Percentiles rank a stretch among this genome's conserved stretches.
Conservation (phyloP, 352 stramenopile species). For the Phytophthora sojae region DNA sequence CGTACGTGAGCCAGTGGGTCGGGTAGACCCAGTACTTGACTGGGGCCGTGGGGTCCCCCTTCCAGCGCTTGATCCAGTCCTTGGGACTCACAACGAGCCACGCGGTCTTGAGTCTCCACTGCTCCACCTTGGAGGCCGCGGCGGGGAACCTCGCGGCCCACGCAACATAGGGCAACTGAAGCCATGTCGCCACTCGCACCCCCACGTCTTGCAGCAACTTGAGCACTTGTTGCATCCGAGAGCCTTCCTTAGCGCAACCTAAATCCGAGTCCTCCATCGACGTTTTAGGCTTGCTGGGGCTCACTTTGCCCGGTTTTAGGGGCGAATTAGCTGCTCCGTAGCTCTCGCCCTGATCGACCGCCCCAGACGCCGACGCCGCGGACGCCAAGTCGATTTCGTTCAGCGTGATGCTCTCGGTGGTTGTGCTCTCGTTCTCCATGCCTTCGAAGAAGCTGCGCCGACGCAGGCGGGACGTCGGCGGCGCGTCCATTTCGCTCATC, state of each 20-base stretch:
- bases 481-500: conserved; percentile 64
- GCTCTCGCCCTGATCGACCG: conserved; percentile 21
- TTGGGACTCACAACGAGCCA: conserved; percentile 16
- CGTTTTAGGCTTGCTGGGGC: conserved; percentile 20
- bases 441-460: conserved; percentile 77
- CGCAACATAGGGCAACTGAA: conserved; percentile 32
- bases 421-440: conserved; percentile 53
- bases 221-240: background rate
- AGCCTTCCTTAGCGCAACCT: conserved; percentile 14
- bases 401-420: conserved; percentile 40
- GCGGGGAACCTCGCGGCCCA: conserved; percentile 34
- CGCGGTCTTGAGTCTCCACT: conserved; percentile 21
- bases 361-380: conserved; percentile 1
- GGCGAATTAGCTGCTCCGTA: conserved; percentile 21
- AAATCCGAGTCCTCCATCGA: conserved; percentile 11
- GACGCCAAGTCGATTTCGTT: conserved; percentile 43
- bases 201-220: conserved; percentile 26
- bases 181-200: conserved; percentile 19
- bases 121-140: conserved; percentile 26
- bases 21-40: conserved; percentile 75
- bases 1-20: conserved; percentile 73
- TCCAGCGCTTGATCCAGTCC: conserved; percentile 33
- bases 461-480: conserved; percentile 59
- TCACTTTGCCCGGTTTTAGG: conserved; percentile 31
- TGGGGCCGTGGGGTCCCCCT: conserved; percentile 29